Base-by-base conservation (phyloP, 2,329 filamentous ascomycete species). In the Torrubiella hemipterigena region DNA sequence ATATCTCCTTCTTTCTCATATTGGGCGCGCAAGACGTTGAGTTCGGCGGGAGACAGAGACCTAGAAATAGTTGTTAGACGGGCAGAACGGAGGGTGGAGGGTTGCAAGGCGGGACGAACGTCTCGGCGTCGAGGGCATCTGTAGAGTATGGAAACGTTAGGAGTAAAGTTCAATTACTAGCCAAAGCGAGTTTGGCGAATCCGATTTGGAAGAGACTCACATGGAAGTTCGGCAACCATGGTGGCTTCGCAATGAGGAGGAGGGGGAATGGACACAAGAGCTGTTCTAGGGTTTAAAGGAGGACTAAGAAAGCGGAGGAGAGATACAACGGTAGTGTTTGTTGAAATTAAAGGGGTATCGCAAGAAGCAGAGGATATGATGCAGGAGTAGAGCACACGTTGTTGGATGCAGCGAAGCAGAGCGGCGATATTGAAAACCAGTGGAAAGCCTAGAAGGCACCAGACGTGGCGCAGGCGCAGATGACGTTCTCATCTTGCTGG, bases 61-160 rank as follows among this genome's bases (percentile, higher is more conserved):
- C 85, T 91, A 45, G 32, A 17, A 43, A 22, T 25, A 15, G 20
- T 21, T 12, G 40, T 38, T 43, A 33, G 32, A 30, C 30, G 24
- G 31, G 27, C 24, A 17, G 22, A 15, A 30, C 10, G 25, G 14
- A 17, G 9, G 27, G 15, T n/a, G 21, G 26, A 22, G 14, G 11
- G 29, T 10, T 14, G n/a, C n/a, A n/a, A n/a, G 17, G 13, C 6
- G 12, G 26, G 21, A 58, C 68, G 49, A 50, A 89, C 83, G 82
- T 94, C 67, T 98, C 91, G 48, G 91, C 91, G 63, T 98, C 91
- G 45, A 93, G 86, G 50, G 91, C 91, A 68, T 96, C 91, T 96
- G 61, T 37, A 36, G 17, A 14, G 15, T 19, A 15, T 26, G 11
- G 17, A 26, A 3, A 27, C 18, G 19, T 27, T 16, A 12, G 9